Percentiles rank a stretch among this genome's conserved stretches.
Evolutionary conservation across 2,329 filamentous ascomycete genomes (phyloP).

Genomic region (Kalaharituber pfeilii): DNA sequence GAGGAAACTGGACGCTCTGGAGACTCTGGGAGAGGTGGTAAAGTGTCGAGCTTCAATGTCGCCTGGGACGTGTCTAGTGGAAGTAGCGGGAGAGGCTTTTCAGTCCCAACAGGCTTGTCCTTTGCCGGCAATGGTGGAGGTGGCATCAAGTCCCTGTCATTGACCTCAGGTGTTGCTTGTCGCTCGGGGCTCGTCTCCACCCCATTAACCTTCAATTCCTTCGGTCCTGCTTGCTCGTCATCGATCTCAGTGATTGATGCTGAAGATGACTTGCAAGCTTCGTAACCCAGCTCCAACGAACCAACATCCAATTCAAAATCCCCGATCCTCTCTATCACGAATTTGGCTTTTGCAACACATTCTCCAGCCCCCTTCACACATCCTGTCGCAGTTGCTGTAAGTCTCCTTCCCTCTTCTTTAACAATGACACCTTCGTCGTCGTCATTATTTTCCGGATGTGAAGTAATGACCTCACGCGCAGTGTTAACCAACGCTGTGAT

Average conservation of each 20-base stretch:
- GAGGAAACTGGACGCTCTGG: not conserved
- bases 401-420: conserved; percentile 58
- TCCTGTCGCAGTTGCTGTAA: conserved; percentile 62
- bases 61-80: not conserved
- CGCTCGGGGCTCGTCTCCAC: not conserved
- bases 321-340: conserved; percentile 71
- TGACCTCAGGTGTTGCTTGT: not conserved
- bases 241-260: conserved; percentile 6
- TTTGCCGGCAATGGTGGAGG: conserved; percentile 19
- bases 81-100: not conserved
- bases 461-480: conserved; percentile 57
- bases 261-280: not conserved
- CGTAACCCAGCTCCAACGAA: conserved; percentile 12
- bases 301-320: conserved; percentile 62
- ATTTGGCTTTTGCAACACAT: conserved; percentile 71
- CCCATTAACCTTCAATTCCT: not conserved
- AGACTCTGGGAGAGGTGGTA: not conserved
- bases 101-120: conserved; percentile 8
- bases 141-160: conserved; percentile 14
- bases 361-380: conserved; percentile 84
- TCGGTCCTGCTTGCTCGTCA: too few species aligned
- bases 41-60: not conserved
- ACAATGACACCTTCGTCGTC: conserved; percentile 57
- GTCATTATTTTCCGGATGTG: conserved; percentile 34
- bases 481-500: conserved; percentile 66